Evolutionary conservation across 2,329 filamentous ascomycete species (phyloP), one percentile per base, ranked within the genome.

Genomic region (Metarhizium rileyi): DNA sequence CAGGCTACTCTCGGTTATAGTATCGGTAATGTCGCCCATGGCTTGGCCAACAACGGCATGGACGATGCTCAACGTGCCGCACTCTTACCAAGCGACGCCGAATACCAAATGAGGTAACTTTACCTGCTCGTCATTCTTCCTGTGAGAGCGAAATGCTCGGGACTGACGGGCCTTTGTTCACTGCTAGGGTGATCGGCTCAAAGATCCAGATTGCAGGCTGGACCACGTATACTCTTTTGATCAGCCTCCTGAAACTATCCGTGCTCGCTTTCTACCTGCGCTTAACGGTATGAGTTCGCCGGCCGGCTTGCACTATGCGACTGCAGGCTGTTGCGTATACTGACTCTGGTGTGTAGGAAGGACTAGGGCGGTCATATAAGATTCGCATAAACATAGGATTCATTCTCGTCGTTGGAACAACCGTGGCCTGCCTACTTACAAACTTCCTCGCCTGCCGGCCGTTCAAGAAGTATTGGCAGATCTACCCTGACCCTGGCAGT

Each of bases 401-500:
- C 48, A 61, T 56, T 2, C 54, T 78, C 26, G 68, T 80, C 35
- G 65, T 64, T 0, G 55, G 55, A 1, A 78, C 75, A 2, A 81
- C 74, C 50, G 45, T 78, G 18, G 70, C 68, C 0, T 70, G 70
- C 6, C 60, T 77, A n/a, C 63, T 74, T 18, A 69, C 71, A 1
- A 70, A 80, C 38, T 68, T 78, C 25, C 63, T 74, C 5, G 68
- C 69, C 2, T 81, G 78, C 51, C 65, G 65, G 22, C 77, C 77
- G 0, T 69, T 81, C 40, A 52, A 65, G 20, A 70, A 70, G 27
- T 75, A 78, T 53, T 82, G 77, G 76, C 76, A 81, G 57, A 77
- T 81, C n/a, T 66, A 71, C 41, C 78, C 78, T 0, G 60, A 81
- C 35, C 77, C 77, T 5, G 77, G 77, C 3, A 73, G 74, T 77